These are phyloP conservation scores for Seiridium cupressi DNA, from an alignment of 2,329 filamentous ascomycete genomes.

Conservation along the genomic window DNA sequence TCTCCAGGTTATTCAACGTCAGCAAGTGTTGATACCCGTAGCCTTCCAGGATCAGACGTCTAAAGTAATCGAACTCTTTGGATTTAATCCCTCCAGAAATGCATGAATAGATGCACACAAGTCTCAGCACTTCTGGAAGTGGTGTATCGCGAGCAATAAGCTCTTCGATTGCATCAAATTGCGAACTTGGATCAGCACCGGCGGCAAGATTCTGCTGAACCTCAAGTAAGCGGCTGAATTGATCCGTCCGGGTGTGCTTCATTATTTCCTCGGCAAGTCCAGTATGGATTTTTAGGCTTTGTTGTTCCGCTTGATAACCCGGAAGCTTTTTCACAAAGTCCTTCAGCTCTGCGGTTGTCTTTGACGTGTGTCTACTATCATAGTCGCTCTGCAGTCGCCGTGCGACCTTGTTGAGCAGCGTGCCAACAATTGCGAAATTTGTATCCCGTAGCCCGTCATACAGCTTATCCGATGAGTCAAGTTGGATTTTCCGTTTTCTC, in stretches of 20 bases:
- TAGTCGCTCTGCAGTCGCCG: conserved; percentile 82
- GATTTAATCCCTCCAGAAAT: conserved; percentile 85
- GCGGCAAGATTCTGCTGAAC: conserved; percentile 95
- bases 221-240: conserved; percentile 84
- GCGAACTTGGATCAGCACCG: conserved; percentile 81
- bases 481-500: conserved; percentile 80
- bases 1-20: conserved; percentile 84
- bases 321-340: conserved; percentile 95
- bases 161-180: conserved; percentile 90
- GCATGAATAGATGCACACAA: conserved; percentile 89
- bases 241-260: conserved; percentile 84
- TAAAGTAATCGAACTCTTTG: conserved; percentile 87
- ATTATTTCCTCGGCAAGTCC: conserved; percentile 93
- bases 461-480: conserved; percentile 86
- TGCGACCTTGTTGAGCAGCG: conserved; percentile 85
- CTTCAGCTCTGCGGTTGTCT: conserved; percentile 85
- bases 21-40: conserved; percentile 95
- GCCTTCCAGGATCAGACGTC: conserved; percentile 81
- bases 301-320: conserved; percentile 88
- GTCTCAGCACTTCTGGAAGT: conserved; percentile 74
- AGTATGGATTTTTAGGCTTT: conserved; percentile 88
- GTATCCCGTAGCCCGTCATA: conserved; percentile 85
- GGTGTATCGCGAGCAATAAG: conserved; percentile 87
- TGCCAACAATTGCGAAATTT: conserved; percentile 94
- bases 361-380: conserved; percentile 80